Evolutionary conservation across 345 rosid species (phyloP).

Genomic region (Lumnitzera racemosa): DNA sequence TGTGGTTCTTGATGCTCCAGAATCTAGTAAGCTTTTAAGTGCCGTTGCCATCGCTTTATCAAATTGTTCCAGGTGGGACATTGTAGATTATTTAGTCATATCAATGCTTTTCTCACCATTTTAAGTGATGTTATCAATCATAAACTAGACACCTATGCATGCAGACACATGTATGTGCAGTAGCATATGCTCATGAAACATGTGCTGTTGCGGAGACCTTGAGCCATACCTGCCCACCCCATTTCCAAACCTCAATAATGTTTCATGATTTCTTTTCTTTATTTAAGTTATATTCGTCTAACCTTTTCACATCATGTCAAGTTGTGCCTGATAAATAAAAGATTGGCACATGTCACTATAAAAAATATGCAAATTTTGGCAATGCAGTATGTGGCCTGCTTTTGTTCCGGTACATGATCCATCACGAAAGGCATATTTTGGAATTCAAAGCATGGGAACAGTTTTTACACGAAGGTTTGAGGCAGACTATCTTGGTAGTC

Average conservation of each 20-base stretch:
- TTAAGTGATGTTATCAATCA: no score
- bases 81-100: not conserved
- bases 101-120: not conserved
- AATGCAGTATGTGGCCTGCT: conserved; percentile 84
- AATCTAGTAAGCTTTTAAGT: conserved; percentile 92
- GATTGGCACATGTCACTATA: not conserved
- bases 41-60: conserved; percentile 87
- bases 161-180: no score
- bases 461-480: conserved; percentile 87
- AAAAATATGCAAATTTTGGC: conserved; percentile 10
- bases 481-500: conserved; percentile 86
- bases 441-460: conserved; percentile 91
- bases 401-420: conserved; percentile 98
- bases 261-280: no score
- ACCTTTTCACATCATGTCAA: not conserved
- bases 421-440: conserved; percentile 80
- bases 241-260: no score
- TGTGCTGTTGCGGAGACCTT: no score
- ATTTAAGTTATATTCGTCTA: not conserved
- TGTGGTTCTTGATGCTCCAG: conserved; percentile 86
- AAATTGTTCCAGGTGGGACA: conserved; percentile 73
- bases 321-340: no score
- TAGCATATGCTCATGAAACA: no score
- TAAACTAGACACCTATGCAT: no score
- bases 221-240: no score